These are phyloP conservation scores for Beta vulgaris DNA, from an alignment of 148 eudicot genomes.

Conservation along the genomic window DNA sequence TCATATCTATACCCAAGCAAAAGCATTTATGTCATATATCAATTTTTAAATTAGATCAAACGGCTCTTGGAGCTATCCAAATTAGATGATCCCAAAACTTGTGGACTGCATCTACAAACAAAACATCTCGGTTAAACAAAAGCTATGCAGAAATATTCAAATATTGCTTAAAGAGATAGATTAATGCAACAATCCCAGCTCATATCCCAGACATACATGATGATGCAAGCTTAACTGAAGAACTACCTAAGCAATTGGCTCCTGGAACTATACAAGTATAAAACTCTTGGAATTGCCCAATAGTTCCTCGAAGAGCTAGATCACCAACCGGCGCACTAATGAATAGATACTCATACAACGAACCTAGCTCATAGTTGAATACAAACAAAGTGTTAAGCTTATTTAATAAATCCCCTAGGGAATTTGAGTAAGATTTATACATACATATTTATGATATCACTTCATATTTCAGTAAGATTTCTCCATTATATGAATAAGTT, in stretches of 20 bases:
- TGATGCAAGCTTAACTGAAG: not conserved
- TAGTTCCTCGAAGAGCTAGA: not conserved
- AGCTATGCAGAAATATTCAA: not conserved
- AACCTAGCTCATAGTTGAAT: too few relatives aligned
- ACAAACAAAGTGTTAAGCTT: too few relatives aligned
- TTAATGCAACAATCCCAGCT: not conserved
- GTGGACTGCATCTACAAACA: not conserved
- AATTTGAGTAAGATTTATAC: not conserved
- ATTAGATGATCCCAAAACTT: not conserved
- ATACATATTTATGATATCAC: not conserved
- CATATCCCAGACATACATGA: not conserved
- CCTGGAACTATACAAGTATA: too few relatives aligned
- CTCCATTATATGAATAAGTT: not conserved
- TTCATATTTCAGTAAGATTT: not conserved
- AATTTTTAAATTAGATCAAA: not conserved
- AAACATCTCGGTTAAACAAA: not conserved
- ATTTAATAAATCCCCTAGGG: too few relatives aligned
- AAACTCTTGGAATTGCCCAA: too few relatives aligned
- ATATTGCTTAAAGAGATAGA: not conserved
- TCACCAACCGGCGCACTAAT: not conserved
- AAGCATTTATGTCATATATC: not conserved
- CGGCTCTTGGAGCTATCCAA: not conserved
- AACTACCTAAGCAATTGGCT: not conserved
- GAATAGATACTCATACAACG: too few relatives aligned
- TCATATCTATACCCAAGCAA: constrained; percentile 1